Percentiles rank a stretch among this genome's conserved stretches.
Evolutionary conservation across 108 stramenopile species (phyloP).

Genomic region (Nitzschia inconspicua): DNA sequence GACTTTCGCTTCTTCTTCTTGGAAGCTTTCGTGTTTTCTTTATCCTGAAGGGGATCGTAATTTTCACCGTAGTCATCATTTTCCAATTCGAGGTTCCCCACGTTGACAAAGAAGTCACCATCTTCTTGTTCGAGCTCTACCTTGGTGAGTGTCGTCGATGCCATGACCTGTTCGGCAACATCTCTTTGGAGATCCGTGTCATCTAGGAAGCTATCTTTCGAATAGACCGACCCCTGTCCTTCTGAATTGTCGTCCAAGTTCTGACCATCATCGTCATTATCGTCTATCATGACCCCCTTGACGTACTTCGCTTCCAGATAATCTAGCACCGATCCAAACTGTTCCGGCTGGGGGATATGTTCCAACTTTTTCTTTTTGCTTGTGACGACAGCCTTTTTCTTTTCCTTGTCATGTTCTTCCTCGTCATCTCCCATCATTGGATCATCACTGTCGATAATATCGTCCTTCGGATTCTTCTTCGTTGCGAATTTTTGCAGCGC

Average conservation of each 20-base stretch:
- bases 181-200: conserved; percentile 68
- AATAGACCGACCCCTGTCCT: conserved; percentile 67
- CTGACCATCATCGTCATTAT: conserved; percentile 39
- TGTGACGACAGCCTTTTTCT: neutral
- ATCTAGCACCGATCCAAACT: conserved; percentile 71
- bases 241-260: conserved; percentile 45
- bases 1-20: conserved; percentile 29
- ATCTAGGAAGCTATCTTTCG: conserved; percentile 68
- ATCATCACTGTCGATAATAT: conserved; percentile 8
- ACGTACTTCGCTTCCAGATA: conserved; percentile 89
- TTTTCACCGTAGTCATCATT: conserved; percentile 62
- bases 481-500: conserved; percentile 20
- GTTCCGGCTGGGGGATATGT: conserved; percentile 35
- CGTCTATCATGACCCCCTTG: conserved; percentile 69
- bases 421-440: conserved; percentile 13
- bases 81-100: conserved; percentile 81
- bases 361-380: conserved; percentile 30
- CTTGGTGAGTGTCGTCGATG: conserved; percentile 65
- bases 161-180: conserved; percentile 79
- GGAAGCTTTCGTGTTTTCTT: conserved; percentile 5
- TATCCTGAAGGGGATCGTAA: conserved; percentile 58
- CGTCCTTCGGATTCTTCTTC: neutral
- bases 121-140: conserved; percentile 71
- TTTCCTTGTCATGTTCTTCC: conserved; percentile 14
- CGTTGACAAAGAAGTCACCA: conserved; percentile 87